Evolutionary conservation across 2,329 filamentous ascomycete species (phyloP), one percentile per base, ranked within the genome.

Genomic region (Calonectria montana): DNA sequence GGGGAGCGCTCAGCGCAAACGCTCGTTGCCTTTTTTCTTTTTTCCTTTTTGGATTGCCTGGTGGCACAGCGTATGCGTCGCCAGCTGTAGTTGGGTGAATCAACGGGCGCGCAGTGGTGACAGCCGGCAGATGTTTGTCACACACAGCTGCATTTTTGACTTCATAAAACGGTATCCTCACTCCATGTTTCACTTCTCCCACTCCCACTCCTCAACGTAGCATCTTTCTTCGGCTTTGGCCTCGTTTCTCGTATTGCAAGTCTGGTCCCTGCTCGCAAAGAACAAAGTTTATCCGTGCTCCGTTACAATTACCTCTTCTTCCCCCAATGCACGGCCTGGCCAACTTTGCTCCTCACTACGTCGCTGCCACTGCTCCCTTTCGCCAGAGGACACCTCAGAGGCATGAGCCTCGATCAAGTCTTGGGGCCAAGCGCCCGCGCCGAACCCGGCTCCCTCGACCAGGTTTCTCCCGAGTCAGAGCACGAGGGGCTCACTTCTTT

Each of bases 401-500:
- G 4, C 21, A 62, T 62, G 43, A 62, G 39, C 23, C 29, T 23
- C 50, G 41, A 65, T 27, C 31, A 21, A 43, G 69, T n/a, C 8
- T 27, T 62, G n/a, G 35, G 43, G 29, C 47, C 27, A 57, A 25
- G 21, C 35, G 37, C 21, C 29, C 55, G 15, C 37, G 39, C 37
- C 16, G 64, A 21, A 12, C 29, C 59, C 29, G 39, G 18, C 13
- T 18, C 27, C 3, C 25, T 21, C 41, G 62, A 35, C 15, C 53
- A 25, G 48, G 31, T 50, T 37, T 61, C 66, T 39, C 47, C 61
- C 43, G 64, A 64, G 59, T 69, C 65, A 16, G 63, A 70, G 43
- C 73, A 47, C 31, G 18, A 77, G 29, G 77, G 78, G 67, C 73
- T 82, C 21, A 73, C 76, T 6, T 61, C 67, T 1, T 73, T 79